phyloP scores from a whole-genome alignment of 495 filamentous ascomycete genomes.

The Cercophora scortea region DNA sequence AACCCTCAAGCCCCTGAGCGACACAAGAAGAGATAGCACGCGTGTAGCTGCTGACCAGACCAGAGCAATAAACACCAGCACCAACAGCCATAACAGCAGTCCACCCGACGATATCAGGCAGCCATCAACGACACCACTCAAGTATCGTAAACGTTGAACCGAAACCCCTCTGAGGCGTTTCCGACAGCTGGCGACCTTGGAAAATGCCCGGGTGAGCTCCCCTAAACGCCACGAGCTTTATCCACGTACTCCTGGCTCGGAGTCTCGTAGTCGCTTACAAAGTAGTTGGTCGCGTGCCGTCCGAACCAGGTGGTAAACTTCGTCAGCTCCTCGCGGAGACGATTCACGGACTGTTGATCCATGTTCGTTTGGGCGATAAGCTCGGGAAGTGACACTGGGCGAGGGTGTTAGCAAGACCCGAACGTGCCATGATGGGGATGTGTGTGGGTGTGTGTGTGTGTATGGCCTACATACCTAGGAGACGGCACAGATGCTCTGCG shows the following conservation, averaged over 20 bases:
- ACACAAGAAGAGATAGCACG: too few species aligned
- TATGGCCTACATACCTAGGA: constrained; percentile 61
- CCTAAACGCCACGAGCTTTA: constrained; percentile 29
- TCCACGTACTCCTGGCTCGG: constrained; percentile 44
- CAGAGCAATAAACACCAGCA: too few species aligned
- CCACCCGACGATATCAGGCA: too few species aligned
- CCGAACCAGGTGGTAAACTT: constrained; percentile 76
- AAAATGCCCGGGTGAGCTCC: constrained; percentile 3
- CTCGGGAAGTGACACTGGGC: constrained; percentile 78
- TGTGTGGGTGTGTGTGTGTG: not conserved
- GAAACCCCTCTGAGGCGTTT: too few species aligned
- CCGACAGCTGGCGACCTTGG: not conserved
- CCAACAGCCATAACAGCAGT: too few species aligned
- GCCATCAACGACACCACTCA: too few species aligned
- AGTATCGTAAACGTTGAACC: too few species aligned
- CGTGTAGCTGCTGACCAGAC: too few species aligned
- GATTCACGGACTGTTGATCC: constrained; percentile 81
- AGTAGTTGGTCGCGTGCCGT: constrained; percentile 64
- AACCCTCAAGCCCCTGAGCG: too few species aligned
- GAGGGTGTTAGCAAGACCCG: not conserved
- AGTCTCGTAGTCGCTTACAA: constrained; percentile 67
- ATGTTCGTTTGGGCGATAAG: constrained; percentile 95
- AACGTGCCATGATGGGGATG: not conserved
- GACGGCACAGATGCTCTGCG: constrained; percentile 78
- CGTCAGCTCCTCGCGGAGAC: constrained; percentile 77